A percentile compares a stretch with the other conserved stretches of the same genome.
Evolutionary conservation across 306 rosid species (phyloP).

Genomic region (Pachyrhizus erosus): DNA sequence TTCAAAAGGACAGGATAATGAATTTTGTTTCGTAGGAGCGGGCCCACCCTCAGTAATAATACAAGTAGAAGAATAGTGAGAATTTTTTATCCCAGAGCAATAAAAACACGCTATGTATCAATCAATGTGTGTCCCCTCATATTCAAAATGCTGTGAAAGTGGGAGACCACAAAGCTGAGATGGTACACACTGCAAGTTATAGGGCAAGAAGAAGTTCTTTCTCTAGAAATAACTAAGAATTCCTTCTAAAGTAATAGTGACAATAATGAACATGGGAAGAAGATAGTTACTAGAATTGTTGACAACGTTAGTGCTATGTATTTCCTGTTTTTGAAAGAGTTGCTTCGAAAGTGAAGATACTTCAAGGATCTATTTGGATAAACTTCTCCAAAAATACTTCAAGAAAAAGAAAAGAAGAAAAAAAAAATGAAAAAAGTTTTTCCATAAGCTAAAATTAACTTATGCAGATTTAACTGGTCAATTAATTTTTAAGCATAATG

Average conservation of each 20-base stretch:
- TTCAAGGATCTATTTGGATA: no score
- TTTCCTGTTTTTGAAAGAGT: slow-evolving; percentile 5
- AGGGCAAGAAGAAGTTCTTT: not conserved
- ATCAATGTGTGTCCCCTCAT: slow-evolving; percentile 9
- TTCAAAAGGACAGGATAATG: slow-evolving; percentile 1
- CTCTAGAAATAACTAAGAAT: not conserved
- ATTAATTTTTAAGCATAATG: slow-evolving; percentile 7
- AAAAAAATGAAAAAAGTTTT: no score
- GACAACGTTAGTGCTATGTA: slow-evolving; percentile 4
- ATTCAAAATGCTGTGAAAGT: slow-evolving; percentile 21
- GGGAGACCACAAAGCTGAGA: slow-evolving; percentile 18
- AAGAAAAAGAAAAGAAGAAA: no score
- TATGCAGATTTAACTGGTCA: not conserved
- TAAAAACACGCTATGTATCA: not conserved
- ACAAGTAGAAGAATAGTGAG: not conserved
- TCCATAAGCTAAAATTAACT: no score
- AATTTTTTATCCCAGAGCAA: not conserved
- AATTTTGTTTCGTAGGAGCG: not conserved
- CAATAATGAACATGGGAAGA: slow-evolving; percentile 31
- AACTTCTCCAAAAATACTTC: no score
- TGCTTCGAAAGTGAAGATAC: not conserved
- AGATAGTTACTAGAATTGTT: slow-evolving; percentile 13
- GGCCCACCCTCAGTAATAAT: not conserved
- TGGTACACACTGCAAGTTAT: slow-evolving; percentile 6
- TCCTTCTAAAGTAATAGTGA: not conserved